These are phyloP conservation scores for Closterium sp. DNA, from an alignment of 139 green algal species.

Conservation along the genomic window DNA sequence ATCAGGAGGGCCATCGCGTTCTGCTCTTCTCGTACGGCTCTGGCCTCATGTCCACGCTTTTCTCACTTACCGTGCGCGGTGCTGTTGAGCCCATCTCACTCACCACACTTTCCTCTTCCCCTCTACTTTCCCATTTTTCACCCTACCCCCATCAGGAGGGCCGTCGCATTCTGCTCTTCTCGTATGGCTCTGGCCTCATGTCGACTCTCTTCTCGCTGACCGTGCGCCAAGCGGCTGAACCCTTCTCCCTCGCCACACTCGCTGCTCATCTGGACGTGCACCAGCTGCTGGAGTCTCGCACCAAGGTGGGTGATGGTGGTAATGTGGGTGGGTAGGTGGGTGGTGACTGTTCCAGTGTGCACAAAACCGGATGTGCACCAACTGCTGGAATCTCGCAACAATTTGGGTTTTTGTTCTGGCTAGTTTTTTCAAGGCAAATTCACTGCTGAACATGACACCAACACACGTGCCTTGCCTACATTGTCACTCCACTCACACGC, in stretches of 20 bases:
- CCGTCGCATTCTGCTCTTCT: slow-evolving; percentile 69
- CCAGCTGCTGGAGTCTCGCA: not conserved
- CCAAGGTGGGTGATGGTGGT: too few species aligned
- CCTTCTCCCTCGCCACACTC: slow-evolving; percentile 15
- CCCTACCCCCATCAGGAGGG: slow-evolving; percentile 46
- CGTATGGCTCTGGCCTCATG: slow-evolving; percentile 72
- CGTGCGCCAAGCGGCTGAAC: too few species aligned
- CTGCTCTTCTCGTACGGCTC: slow-evolving; percentile 81
- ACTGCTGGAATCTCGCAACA: not conserved
- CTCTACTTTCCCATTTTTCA: too few species aligned
- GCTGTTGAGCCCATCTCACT: not conserved
- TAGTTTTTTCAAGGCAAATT: too few species aligned
- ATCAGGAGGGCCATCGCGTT: slow-evolving; percentile 55
- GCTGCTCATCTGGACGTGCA: slow-evolving; percentile 1
- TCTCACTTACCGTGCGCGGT: slow-evolving; percentile 58
- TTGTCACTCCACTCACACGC: too few species aligned
- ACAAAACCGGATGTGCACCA: not conserved
- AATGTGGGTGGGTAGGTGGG: not conserved
- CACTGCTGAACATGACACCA: too few species aligned
- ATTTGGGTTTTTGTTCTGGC: too few species aligned
- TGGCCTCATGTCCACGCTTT: slow-evolving; percentile 62
- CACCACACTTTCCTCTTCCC: too few species aligned
- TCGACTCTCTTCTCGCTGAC: not conserved
- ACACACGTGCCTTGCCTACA: too few species aligned
- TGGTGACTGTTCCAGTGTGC: not conserved